A percentile compares a stretch with the other conserved stretches of the same genome.
Evolutionary conservation across 2,329 filamentous ascomycete species (phyloP).

Genomic region (Penicillium sp.): DNA sequence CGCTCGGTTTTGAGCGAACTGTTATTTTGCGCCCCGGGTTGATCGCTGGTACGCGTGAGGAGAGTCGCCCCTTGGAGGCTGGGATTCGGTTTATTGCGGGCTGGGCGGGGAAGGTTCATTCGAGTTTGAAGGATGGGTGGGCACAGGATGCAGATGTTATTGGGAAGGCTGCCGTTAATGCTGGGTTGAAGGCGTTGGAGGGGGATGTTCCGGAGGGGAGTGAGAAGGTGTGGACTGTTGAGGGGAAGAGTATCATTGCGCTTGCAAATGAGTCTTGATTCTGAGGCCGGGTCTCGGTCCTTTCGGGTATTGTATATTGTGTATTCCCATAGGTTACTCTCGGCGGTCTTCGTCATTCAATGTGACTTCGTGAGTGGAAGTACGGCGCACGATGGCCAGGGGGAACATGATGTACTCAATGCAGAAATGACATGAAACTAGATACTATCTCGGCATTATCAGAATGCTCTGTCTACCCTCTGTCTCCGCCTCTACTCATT

Average conservation of each 20-base stretch:
- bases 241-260: slow-evolving; percentile 39
- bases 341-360: neutral
- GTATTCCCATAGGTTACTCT: neutral
- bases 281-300: neutral
- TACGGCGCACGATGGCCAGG: neutral
- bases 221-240: slow-evolving; percentile 43
- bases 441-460: neutral
- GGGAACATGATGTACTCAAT: neutral
- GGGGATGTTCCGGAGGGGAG: slow-evolving; percentile 39
- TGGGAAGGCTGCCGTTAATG: slow-evolving; percentile 43
- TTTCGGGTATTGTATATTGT: neutral
- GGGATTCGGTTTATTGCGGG: slow-evolving; percentile 56
- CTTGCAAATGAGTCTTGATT: slow-evolving; percentile 18
- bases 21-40: slow-evolving; percentile 73
- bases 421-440: neutral
- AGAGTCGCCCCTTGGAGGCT: slow-evolving; percentile 59
- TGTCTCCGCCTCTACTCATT: neutral
- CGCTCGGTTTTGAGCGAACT: slow-evolving; percentile 71
- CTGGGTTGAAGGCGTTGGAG: slow-evolving; percentile 40
- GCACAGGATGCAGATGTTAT: slow-evolving; percentile 75
- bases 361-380: neutral
- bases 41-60: slow-evolving; percentile 69
- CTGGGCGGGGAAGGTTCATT: slow-evolving; percentile 54
- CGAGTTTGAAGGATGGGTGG: slow-evolving; percentile 60
- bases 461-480: neutral